Conservation (phyloP, 306 rosid genomes). For the Vigna trinervia region DNA sequence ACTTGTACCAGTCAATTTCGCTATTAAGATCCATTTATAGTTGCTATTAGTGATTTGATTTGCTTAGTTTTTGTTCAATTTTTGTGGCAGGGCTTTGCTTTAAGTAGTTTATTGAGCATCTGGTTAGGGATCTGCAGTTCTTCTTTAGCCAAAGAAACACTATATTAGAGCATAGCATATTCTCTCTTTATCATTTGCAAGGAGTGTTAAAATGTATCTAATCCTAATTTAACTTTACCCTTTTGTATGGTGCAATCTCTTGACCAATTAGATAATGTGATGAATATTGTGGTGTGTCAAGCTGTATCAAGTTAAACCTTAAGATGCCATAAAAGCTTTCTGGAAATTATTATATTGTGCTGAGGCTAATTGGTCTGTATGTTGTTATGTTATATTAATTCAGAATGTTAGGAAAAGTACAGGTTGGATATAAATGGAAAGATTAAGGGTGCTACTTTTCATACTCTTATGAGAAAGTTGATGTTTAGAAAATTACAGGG, state of each 20-base stretch:
- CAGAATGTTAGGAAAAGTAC: slow-evolving; percentile 6
- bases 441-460: slow-evolving; percentile 10
- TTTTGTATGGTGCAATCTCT: slow-evolving; percentile 8
- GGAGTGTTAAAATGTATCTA: neutral
- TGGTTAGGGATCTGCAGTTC: neutral
- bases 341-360: slow-evolving; percentile 2
- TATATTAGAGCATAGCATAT: slow-evolving; percentile 2
- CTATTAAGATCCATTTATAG: slow-evolving; percentile 6
- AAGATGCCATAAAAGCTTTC: neutral
- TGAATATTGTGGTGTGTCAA: slow-evolving; percentile 23
- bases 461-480: neutral
- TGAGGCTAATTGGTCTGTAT: neutral
- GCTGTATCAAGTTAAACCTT: slow-evolving; percentile 16
- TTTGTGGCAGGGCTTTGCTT: slow-evolving; percentile 31
- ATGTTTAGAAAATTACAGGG: neutral
- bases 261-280: slow-evolving; percentile 28
- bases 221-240: neutral
- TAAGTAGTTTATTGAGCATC: neutral
- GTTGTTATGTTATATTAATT: neutral
- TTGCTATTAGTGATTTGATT: slow-evolving; percentile 19
- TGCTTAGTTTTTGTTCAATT: slow-evolving; percentile 10
- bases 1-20: neutral
- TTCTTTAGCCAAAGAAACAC: slow-evolving; percentile 8
- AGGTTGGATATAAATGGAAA: neutral
- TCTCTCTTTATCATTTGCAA: neutral